Base-by-base conservation (phyloP, 1,139 yeast species). In the Pneumocystis sp. region DNA sequence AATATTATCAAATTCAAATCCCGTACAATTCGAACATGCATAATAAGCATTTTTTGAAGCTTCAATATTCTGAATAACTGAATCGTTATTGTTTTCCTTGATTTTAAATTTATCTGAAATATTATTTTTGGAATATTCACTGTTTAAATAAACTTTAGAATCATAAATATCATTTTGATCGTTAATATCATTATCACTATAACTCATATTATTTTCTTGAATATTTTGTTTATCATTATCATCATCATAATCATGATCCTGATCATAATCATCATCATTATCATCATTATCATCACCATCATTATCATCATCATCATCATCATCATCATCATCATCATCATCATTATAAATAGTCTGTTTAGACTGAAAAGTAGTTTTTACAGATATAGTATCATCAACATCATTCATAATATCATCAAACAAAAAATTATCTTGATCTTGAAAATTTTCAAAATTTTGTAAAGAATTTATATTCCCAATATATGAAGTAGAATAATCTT, bases 1-100 rank as follows among this genome's bases (percentile, higher is more conserved):
- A 42, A 79, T 84, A 74, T 93, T 97, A 76, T 95, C 98, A 74
- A 91, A 95, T 77, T 89, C 85, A 79, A 89, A 93, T 73, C 82
- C 82, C 66, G 89, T 82, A 68, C 91, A 83, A 72, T 83, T 61
- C 85, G 78, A 50, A 88, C 81, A 65, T 89, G 79, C 31, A 64
- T 42, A 37, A 69, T 64, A 61, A 57, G 40, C 59, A 45, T 45
- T 37, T 61, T 63, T 25, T 37, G 19, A 37, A 62, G 19, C 15
- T 64, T 66, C 6, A 66, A 65, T 44, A 39, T 63, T 39, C 73
- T 40, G 65, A 70, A 61, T 65, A 25, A 15, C 21, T 25, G 21
- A 8, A 21, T 71, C 65, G 21, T 65, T 68, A 44, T 65, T 69
- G 29, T 67, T 69, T 44, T 64, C 67, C n/a, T 67, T 70, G n/a